Percentiles rank a stretch among this genome's conserved stretches.
Evolutionary conservation across 495 filamentous ascomycete species (phyloP).

Genomic region (Xylona heveae): DNA sequence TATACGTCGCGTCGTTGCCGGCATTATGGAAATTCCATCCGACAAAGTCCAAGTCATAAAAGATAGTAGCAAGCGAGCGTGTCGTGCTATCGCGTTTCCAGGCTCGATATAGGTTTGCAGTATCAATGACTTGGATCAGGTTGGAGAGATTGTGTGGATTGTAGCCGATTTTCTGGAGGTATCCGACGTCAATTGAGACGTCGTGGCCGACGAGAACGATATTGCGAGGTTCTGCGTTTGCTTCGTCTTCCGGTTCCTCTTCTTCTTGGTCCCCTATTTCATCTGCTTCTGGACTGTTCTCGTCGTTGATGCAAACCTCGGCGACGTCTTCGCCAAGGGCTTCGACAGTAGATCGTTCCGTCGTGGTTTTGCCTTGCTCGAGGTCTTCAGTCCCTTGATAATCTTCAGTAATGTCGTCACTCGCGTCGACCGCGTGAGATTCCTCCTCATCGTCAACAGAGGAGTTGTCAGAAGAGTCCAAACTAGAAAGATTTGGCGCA

Average conservation of each 20-base stretch:
- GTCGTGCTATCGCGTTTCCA: conserved; percentile 24
- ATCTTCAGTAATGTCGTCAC: background rate
- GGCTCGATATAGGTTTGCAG: conserved; percentile 39
- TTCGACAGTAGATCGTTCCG: background rate
- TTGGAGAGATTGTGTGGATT: conserved; percentile 26
- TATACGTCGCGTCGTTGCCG: conserved; percentile 84
- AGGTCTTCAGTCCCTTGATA: background rate
- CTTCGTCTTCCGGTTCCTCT: conserved; percentile 3
- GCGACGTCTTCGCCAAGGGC: conserved; percentile 6
- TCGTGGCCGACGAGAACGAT: conserved; percentile 68
- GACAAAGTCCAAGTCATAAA: conserved; percentile 37
- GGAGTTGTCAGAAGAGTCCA: conserved; percentile 3
- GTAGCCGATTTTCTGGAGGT: conserved; percentile 38
- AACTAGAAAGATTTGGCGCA: background rate
- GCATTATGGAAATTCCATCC: conserved; percentile 65
- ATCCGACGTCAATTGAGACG: conserved; percentile 38
- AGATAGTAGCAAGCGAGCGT: conserved; percentile 34
- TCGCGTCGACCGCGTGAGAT: background rate
- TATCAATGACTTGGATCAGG: conserved; percentile 47
- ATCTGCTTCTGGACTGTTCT: conserved; percentile 2
- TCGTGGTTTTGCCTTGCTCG: too few species aligned
- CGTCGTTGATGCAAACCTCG: conserved; percentile 46
- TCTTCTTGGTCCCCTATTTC: background rate
- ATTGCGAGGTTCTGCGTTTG: conserved; percentile 31
- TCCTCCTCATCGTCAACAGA: conserved; percentile 4